A percentile compares a stretch with the other conserved stretches of the same genome.
phyloP scores from a whole-genome alignment of 148 eudicot genomes.

The Nepenthes mirabilis region DNA sequence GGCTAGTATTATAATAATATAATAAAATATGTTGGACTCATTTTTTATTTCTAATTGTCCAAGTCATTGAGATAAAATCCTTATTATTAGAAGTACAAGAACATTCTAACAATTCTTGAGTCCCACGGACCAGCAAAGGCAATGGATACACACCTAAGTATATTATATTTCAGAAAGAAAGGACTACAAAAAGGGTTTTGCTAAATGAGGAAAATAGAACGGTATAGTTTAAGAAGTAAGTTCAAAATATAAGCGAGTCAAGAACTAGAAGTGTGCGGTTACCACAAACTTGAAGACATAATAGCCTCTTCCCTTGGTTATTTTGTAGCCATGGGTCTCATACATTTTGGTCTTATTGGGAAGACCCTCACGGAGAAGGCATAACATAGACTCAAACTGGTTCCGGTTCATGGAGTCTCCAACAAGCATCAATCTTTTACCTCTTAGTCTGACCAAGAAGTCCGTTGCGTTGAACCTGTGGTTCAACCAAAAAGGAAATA shows the following conservation, averaged over 20 bases:
- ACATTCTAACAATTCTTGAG: too few species aligned
- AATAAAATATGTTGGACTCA: too few species aligned
- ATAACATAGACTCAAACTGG: constrained; percentile 88
- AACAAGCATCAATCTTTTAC: constrained; percentile 73
- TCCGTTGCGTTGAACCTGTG: constrained; percentile 76
- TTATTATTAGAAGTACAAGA: too few species aligned
- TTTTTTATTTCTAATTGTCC: too few species aligned
- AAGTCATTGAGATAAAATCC: too few species aligned
- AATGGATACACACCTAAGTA: too few species aligned
- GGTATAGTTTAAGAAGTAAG: not conserved
- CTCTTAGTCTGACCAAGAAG: constrained; percentile 67
- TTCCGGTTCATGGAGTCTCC: constrained; percentile 97
- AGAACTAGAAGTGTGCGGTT: constrained; percentile 3
- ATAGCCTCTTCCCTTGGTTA: constrained; percentile 89
- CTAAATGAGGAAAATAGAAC: not conserved
- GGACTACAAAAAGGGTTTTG: too few species aligned
- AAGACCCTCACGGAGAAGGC: constrained; percentile 71
- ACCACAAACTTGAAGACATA: constrained; percentile 87
- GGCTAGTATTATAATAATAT: too few species aligned
- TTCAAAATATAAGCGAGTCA: not conserved
- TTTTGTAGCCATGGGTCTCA: constrained; percentile 80
- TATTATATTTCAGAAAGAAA: too few species aligned
- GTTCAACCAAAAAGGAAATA: not conserved
- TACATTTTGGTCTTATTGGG: constrained; percentile 72
- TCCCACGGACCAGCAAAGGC: too few species aligned